A percentile compares a stretch with the other conserved stretches of the same genome.
phyloP scores from a whole-genome alignment of 2,329 filamentous ascomycete species.

The Apiospora marii region DNA sequence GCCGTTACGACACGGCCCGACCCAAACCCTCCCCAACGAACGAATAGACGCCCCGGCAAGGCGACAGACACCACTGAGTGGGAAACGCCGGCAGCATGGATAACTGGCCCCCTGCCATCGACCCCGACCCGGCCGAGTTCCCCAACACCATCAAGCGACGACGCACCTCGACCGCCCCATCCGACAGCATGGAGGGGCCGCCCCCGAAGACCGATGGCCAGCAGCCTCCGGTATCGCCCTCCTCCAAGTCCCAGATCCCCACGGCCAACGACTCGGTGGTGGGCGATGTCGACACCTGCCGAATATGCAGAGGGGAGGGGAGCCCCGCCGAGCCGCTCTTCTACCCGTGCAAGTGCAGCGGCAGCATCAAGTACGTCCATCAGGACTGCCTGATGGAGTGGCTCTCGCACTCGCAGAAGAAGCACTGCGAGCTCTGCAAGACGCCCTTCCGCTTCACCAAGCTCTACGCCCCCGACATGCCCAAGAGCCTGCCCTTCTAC shows the following conservation, averaged over 20 bases:
- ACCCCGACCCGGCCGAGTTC: constrained; percentile 31
- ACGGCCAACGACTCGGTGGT: constrained; percentile 35
- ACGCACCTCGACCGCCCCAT: constrained; percentile 30
- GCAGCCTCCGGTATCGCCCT: constrained; percentile 25
- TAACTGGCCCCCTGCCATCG: constrained; percentile 24
- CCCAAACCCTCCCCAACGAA: neutral
- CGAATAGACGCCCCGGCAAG: neutral
- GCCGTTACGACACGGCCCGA: neutral
- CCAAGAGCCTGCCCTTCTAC: constrained; percentile 77
- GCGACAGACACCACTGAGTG: neutral
- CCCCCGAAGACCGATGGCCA: constrained; percentile 24
- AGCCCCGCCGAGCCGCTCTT: constrained; percentile 86
- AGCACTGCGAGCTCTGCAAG: constrained; percentile 99
- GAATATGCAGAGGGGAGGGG: constrained; percentile 93
- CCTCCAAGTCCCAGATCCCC: constrained; percentile 23
- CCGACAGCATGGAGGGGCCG: constrained; percentile 30
- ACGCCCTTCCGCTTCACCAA: constrained; percentile 98
- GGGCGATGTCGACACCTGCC: constrained; percentile 81
- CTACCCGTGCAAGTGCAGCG: constrained; percentile 98
- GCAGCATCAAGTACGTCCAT: constrained; percentile 98
- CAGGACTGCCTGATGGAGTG: constrained; percentile 99
- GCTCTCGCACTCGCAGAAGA: constrained; percentile 98
- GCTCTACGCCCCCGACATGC: constrained; percentile 95
- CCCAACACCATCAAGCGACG: constrained; percentile 32
- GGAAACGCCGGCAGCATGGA: constrained; percentile 26